A percentile compares a stretch with the other conserved stretches of the same genome.
Conservation (phyloP, 495 filamentous ascomycete genomes). For the Aspergillus biplanus region DNA sequence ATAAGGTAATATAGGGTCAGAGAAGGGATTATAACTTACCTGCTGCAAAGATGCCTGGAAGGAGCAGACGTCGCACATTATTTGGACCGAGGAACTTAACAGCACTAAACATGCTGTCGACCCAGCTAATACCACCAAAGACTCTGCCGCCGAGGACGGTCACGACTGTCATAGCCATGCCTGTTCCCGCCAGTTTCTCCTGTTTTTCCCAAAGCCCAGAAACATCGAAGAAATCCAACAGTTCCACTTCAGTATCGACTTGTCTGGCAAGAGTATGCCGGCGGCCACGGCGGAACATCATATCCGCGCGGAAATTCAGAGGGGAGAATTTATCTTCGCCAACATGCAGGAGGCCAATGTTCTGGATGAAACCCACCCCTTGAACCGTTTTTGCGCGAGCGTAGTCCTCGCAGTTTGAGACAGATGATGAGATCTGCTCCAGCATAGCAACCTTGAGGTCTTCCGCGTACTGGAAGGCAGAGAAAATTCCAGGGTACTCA, state of each 20-base stretch:
- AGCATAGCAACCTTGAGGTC: slow-evolving; percentile 92
- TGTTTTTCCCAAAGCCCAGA: slow-evolving; percentile 80
- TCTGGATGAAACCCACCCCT: slow-evolving; percentile 86
- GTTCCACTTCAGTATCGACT: slow-evolving; percentile 82
- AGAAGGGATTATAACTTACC: slow-evolving; percentile 57
- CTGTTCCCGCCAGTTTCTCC: slow-evolving; percentile 89
- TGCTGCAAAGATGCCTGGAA: slow-evolving; percentile 76
- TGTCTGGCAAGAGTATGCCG: slow-evolving; percentile 79
- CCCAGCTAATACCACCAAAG: slow-evolving; percentile 82
- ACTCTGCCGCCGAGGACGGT: slow-evolving; percentile 80
- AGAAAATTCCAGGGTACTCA: slow-evolving; percentile 81
- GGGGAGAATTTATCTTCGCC: slow-evolving; percentile 78
- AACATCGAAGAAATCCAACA: slow-evolving; percentile 93
- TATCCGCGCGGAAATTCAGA: slow-evolving; percentile 81
- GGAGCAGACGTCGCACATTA: slow-evolving; percentile 77
- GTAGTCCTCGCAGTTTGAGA: slow-evolving; percentile 79
- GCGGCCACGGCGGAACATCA: slow-evolving; percentile 83
- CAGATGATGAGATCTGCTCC: slow-evolving; percentile 76
- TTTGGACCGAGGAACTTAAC: slow-evolving; percentile 80
- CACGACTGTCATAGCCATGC: slow-evolving; percentile 92
- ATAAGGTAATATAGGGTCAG: background rate
- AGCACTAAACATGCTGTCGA: slow-evolving; percentile 82
- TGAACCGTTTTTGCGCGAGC: slow-evolving; percentile 76
- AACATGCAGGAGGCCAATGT: slow-evolving; percentile 84
- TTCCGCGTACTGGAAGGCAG: slow-evolving; percentile 89